A percentile compares a stretch with the other conserved stretches of the same genome.
phyloP scores from a whole-genome alignment of 176 grass and related monocot genomes.

The Otatea glauca region DNA sequence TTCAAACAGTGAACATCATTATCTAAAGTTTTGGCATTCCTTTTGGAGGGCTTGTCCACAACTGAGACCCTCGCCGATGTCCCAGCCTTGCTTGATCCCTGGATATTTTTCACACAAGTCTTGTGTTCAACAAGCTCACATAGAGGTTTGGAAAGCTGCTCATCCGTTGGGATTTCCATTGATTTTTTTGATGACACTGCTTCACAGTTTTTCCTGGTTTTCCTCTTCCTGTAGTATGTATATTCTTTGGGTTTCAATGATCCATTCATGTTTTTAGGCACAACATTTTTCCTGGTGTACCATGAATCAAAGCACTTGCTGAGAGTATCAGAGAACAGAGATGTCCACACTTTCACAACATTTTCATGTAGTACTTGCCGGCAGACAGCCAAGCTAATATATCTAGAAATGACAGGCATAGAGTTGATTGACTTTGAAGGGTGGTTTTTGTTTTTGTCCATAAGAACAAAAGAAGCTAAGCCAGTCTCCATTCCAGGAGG shows the following conservation, averaged over 20 bases:
- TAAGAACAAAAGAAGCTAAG: constrained; percentile 36
- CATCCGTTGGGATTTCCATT: constrained; percentile 40
- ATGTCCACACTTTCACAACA: constrained; percentile 57
- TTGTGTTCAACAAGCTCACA: constrained; percentile 55
- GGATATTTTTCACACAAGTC: constrained; percentile 46
- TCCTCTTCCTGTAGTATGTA: constrained; percentile 81
- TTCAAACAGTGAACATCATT: constrained; percentile 34
- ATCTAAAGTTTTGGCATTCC: constrained; percentile 22
- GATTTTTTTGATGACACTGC: constrained; percentile 37
- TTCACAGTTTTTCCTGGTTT: constrained; percentile 54
- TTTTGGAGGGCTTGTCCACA: constrained; percentile 47
- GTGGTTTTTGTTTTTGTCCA: constrained; percentile 51
- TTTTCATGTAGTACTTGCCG: constrained; percentile 70
- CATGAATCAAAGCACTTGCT: constrained; percentile 59
- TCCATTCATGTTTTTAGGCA: constrained; percentile 40
- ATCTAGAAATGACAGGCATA: constrained; percentile 64
- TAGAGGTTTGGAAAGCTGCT: constrained; percentile 61
- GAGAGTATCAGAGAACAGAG: constrained; percentile 59
- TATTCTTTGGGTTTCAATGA: constrained; percentile 52
- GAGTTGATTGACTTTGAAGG: constrained; percentile 45
- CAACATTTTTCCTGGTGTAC: constrained; percentile 41
- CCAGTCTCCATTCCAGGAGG: constrained; percentile 66
- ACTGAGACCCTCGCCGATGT: constrained; percentile 38
- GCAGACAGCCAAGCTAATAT: constrained; percentile 65
- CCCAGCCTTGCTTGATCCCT: constrained; percentile 38